Evolutionary conservation across 192 early-diverging fungal genomes (phyloP).

Genomic region (Dissophora globulifera): DNA sequence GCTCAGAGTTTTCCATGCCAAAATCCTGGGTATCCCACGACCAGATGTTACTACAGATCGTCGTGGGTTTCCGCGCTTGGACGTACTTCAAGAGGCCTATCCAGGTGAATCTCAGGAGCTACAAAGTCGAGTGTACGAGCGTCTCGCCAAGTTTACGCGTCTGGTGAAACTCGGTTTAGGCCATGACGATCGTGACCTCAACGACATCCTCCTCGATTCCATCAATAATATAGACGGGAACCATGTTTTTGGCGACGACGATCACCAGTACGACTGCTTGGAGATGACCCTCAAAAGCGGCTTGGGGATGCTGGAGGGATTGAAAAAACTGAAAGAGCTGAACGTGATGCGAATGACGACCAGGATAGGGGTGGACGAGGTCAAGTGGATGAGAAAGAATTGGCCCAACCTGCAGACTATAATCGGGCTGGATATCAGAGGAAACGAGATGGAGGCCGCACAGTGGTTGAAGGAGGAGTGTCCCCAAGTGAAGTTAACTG

Average conservation of each 20-base stretch:
- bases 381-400: constrained; percentile 6
- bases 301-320: not conserved
- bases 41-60: not conserved
- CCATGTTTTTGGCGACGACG: no score
- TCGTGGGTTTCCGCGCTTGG: not conserved
- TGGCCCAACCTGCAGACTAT: constrained; percentile 10
- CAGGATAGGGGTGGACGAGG: not conserved
- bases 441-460: no score
- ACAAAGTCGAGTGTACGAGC: not conserved
- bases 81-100: not conserved
- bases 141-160: not conserved
- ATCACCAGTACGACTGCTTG: not conserved
- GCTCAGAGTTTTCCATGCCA: not conserved
- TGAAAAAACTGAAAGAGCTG: constrained; percentile 5
- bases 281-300: constrained; percentile 8
- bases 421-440: no score
- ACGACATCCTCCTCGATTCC: no score
- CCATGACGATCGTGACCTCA: not conserved
- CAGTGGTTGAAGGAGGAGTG: no score
- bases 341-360: not conserved
- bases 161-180: not conserved
- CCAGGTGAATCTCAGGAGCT: not conserved
- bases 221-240: no score
- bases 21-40: not conserved
- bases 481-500: no score